Base-by-base conservation (phyloP, 2,329 filamentous ascomycete genomes). In the Xylariales sp. region DNA sequence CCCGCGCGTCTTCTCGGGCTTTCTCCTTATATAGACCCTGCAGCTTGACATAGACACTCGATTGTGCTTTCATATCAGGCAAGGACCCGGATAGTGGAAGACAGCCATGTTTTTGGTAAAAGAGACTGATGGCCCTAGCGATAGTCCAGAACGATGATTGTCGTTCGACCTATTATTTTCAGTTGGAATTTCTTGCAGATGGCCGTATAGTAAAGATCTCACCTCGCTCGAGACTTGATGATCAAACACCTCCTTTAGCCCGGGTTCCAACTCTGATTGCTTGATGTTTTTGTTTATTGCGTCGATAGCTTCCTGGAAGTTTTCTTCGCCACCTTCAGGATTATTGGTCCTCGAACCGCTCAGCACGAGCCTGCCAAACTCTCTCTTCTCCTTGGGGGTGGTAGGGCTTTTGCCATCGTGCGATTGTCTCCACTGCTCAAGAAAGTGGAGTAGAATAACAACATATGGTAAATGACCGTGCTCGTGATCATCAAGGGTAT, bases 1-100 rank as follows among this genome's bases (percentile, higher is more conserved):
- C 91, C 36, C 88, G 86, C 14, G 90, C 83, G 75, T 99, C 96
- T 75, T 87, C 83, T 41, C 91, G 89, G 50, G 96, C 94, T 80
- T 97, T 97, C 28, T 84, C 81, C 81, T 97, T 97, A 87, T 98
- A 99, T 67, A 98, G 89, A 74, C 92, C 95, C 78, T 98, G 96
- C 12, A 99, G 86, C 74, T 90, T 86, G 72, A 99, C 91, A 81
- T 99, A 99, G 69, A 97, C 91, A 64, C 86, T 89, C 3, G 94
- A 97, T 77, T 95, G 89, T 2, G 96, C 94, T 83, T 99, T 99
- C 96, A 99, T 99, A 79, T 99, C 96, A 1, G 97, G 96, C 1
- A 99, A 84, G 3, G 91, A 90, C 12, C 96, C 97, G 0, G 94
- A 91, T 0, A 99, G 84, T 16, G 96, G 96, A 5, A 99, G 85